These are phyloP conservation scores for Rhododendron ovatum DNA, from an alignment of 148 eudicot species.

Conservation along the genomic window DNA sequence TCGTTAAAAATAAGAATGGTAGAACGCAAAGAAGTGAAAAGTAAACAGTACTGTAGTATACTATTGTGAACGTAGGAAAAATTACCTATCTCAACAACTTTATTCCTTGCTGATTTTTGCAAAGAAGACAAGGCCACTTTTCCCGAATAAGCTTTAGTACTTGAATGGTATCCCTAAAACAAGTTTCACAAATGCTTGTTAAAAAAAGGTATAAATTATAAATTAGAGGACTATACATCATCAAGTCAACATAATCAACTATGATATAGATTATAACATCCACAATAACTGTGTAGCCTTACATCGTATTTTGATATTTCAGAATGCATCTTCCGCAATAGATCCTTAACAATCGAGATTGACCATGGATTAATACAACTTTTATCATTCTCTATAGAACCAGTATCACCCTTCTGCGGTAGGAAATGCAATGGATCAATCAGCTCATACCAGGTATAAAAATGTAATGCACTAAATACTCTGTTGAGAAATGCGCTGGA, in stretches of 20 bases:
- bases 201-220: neutral
- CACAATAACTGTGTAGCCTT: constrained; percentile 18
- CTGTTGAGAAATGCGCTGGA: neutral
- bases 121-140: constrained; percentile 54
- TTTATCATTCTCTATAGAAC: constrained; percentile 20
- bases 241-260: neutral
- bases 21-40: neutral
- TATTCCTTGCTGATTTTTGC: constrained; percentile 63
- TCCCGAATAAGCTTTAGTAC: constrained; percentile 58
- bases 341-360: constrained; percentile 34
- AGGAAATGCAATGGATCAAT: constrained; percentile 7
- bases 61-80: neutral
- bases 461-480: neutral
- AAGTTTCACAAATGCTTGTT: constrained; percentile 10
- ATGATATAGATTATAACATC: neutral
- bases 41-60: neutral
- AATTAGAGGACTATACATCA: neutral
- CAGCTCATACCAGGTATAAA: neutral
- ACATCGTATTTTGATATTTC: constrained; percentile 55
- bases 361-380: constrained; percentile 70
- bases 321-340: constrained; percentile 57
- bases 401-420: constrained; percentile 29
- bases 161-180: constrained; percentile 73
- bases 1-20: neutral
- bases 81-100: constrained; percentile 68